Conservation (phyloP, 495 filamentous ascomycete genomes). For the Podospora pseudoanserina region DNA sequence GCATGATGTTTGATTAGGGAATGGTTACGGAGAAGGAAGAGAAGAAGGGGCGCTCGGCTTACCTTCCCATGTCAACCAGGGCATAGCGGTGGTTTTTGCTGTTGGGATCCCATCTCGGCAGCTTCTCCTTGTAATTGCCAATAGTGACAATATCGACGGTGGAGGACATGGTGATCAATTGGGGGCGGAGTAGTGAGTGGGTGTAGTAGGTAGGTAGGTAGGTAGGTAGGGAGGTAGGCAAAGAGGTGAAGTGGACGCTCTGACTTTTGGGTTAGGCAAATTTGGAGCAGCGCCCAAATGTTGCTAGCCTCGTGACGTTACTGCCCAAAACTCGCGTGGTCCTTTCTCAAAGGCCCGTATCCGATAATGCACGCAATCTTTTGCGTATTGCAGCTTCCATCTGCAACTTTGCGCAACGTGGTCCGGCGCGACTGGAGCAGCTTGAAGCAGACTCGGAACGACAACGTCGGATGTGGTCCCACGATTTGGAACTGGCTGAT, state of each 20-base stretch:
- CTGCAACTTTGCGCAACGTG: neutral
- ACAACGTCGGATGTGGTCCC: neutral
- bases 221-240: neutral
- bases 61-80: slow-evolving; percentile 76
- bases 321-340: neutral
- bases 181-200: neutral
- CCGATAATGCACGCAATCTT: neutral
- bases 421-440: neutral
- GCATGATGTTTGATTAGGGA: neutral
- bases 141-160: slow-evolving; percentile 45
- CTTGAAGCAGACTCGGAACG: neutral
- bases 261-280: neutral
- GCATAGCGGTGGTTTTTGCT: slow-evolving; percentile 48
- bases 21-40: neutral
- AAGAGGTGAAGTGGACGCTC: neutral
- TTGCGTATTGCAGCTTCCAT: neutral
- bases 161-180: slow-evolving; percentile 17
- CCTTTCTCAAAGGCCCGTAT: neutral
- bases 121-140: slow-evolving; percentile 47
- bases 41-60: slow-evolving; percentile 21
- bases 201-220: neutral
- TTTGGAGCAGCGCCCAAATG: neutral
- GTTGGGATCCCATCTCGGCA: slow-evolving; percentile 44
- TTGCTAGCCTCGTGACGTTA: neutral
- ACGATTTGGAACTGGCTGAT: neutral